phyloP scores from a whole-genome alignment of 163 green algal genomes.

The Chlorella variabilis region DNA sequence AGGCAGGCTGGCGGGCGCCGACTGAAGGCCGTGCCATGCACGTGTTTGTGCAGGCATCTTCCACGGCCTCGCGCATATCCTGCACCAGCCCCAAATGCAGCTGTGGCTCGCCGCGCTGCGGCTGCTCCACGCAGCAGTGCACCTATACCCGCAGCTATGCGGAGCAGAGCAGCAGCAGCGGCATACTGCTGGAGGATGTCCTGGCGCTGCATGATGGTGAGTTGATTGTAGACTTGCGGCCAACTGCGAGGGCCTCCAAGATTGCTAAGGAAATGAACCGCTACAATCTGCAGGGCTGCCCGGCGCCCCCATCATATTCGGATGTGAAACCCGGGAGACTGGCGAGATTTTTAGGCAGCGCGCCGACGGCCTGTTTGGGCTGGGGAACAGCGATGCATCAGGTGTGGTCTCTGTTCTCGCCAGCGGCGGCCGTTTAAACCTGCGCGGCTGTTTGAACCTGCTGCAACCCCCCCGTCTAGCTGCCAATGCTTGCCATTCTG shows the following conservation, averaged over 20 bases:
- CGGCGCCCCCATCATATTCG: conserved; percentile 81
- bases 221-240: not conserved
- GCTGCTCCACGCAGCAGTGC: conserved; percentile 69
- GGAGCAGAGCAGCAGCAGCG: conserved; percentile 84
- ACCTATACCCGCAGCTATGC: conserved; percentile 83
- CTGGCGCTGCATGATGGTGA: conserved; percentile 71
- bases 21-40: too few relatives aligned
- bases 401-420: not conserved
- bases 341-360: conserved; percentile 91
- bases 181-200: conserved; percentile 78
- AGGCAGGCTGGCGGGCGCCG: too few relatives aligned
- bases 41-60: conserved; percentile 44
- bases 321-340: conserved; percentile 91
- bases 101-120: conserved; percentile 70
- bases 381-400: conserved; percentile 83
- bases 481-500: too few relatives aligned
- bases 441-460: too few relatives aligned
- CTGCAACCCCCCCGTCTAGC: too few relatives aligned
- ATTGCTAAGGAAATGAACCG: not conserved
- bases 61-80: conserved; percentile 15
- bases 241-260: not conserved
- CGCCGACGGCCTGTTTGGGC: conserved; percentile 92
- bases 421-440: not conserved
- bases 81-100: conserved; percentile 39
- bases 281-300: conserved; percentile 6